These are phyloP conservation scores for Casaregolazyma suthepensis DNA, from an alignment of 1,139 yeast genomes.

Conservation along the genomic window DNA sequence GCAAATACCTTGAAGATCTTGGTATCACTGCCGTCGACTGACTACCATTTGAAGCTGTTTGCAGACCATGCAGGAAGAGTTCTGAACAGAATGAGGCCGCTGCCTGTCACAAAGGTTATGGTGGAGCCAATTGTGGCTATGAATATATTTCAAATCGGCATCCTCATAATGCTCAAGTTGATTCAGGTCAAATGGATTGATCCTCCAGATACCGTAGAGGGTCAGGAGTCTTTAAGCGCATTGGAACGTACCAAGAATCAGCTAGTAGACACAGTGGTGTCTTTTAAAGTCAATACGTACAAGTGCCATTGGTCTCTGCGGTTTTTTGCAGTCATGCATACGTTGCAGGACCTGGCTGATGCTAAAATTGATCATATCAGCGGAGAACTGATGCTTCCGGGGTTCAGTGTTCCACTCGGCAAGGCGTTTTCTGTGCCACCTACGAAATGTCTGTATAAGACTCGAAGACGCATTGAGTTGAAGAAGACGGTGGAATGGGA, in stretches of 20 bases:
- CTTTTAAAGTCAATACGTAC: background rate
- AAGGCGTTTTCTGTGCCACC: background rate
- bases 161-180: background rate
- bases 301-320: slow-evolving; percentile 4
- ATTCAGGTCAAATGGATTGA: slow-evolving; percentile 7
- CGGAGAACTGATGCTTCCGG: slow-evolving; percentile 2
- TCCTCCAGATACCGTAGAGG: background rate
- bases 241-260: background rate
- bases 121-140: background rate
- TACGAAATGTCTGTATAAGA: background rate
- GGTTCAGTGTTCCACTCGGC: slow-evolving; percentile 2
- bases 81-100: background rate
- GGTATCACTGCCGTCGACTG: background rate
- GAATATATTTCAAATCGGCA: slow-evolving; percentile 4
- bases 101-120: slow-evolving; percentile 3
- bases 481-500: background rate
- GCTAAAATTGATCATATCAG: slow-evolving; percentile 5
- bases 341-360: background rate
- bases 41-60: slow-evolving; percentile 1
- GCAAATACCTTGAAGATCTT: slow-evolving; percentile 1
- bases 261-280: background rate
- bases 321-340: slow-evolving; percentile 2
- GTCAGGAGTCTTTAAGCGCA: background rate
- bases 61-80: background rate
- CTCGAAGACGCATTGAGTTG: background rate